Percentiles rank a stretch among this genome's conserved stretches.
Conservation (phyloP, 768 basidiomycete genomes). For the Kwoniella sp. region DNA sequence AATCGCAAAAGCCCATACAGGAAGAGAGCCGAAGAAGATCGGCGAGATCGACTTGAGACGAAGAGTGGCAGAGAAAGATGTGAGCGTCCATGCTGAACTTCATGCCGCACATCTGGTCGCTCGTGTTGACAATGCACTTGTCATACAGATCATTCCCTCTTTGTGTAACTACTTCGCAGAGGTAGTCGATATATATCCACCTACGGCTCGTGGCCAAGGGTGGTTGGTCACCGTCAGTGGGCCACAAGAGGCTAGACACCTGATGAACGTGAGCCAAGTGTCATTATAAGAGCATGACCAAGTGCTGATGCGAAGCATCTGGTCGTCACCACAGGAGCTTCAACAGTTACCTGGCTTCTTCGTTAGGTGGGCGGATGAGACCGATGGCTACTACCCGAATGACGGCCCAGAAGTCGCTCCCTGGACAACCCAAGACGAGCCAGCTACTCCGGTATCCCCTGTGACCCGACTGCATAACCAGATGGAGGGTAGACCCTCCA, state of each 20-base stretch:
- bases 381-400: conserved; percentile 16
- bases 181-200: conserved; percentile 27
- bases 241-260: conserved; percentile 8
- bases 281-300: no score
- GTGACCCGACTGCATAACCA: conserved; percentile 14
- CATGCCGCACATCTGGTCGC: no score
- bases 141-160: conserved; percentile 35
- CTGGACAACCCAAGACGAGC: neutral
- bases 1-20: conserved; percentile 11
- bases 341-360: conserved; percentile 34
- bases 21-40: conserved; percentile 12
- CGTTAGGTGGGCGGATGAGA: conserved; percentile 34
- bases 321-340: no score
- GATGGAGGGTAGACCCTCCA: conserved; percentile 8
- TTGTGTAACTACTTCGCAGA: conserved; percentile 36
- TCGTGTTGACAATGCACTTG: no score
- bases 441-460: conserved; percentile 5
- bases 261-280: conserved; percentile 41
- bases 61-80: conserved; percentile 33
- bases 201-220: conserved; percentile 24
- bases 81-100: no score
- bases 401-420: neutral
- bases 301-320: no score
- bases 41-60: conserved; percentile 25
- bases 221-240: conserved; percentile 36